These are phyloP conservation scores for Myotisia sp. DNA, from an alignment of 2,329 filamentous ascomycete genomes.

Conservation along the genomic window DNA sequence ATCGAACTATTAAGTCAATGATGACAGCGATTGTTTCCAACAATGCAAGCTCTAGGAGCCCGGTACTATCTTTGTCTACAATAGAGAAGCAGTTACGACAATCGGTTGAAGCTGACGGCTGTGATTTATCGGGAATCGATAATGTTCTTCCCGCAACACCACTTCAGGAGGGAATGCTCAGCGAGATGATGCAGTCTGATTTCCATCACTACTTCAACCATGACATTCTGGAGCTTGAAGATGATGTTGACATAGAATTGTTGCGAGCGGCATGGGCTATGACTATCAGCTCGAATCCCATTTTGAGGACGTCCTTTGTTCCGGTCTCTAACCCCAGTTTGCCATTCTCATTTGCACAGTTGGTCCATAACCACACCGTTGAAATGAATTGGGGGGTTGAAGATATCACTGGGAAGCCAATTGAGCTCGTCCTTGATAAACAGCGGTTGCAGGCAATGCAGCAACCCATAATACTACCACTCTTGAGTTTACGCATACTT, in stretches of 20 bases:
- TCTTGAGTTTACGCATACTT: conserved; percentile 26
- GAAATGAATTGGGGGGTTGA: conserved; percentile 24
- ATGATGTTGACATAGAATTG: conserved; percentile 39
- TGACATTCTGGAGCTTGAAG: conserved; percentile 52
- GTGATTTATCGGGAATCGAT: conserved; percentile 35
- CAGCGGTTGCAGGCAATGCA: conserved; percentile 11
- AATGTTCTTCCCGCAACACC: conserved; percentile 60
- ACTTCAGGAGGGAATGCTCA: conserved; percentile 74
- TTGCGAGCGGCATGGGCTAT: conserved; percentile 48
- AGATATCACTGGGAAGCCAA: conserved; percentile 11
- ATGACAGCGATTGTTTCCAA: conserved; percentile 16
- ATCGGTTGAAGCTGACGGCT: conserved; percentile 24
- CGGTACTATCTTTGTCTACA: not conserved
- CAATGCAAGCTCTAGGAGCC: conserved; percentile 2
- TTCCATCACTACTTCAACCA: conserved; percentile 75
- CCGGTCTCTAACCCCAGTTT: conserved; percentile 49
- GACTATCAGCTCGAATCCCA: conserved; percentile 49
- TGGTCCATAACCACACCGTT: conserved; percentile 27
- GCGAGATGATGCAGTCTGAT: conserved; percentile 62
- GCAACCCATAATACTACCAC: conserved; percentile 15
- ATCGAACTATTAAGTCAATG: conserved; percentile 53
- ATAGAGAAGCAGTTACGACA: conserved; percentile 22
- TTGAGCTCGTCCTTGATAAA: conserved; percentile 16
- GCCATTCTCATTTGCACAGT: conserved; percentile 42
- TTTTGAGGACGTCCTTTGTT: conserved; percentile 61